A percentile compares a stretch with the other conserved stretches of the same genome.
Conservation (phyloP, 176 grass and related monocot genomes). For the Oryza nivara region DNA sequence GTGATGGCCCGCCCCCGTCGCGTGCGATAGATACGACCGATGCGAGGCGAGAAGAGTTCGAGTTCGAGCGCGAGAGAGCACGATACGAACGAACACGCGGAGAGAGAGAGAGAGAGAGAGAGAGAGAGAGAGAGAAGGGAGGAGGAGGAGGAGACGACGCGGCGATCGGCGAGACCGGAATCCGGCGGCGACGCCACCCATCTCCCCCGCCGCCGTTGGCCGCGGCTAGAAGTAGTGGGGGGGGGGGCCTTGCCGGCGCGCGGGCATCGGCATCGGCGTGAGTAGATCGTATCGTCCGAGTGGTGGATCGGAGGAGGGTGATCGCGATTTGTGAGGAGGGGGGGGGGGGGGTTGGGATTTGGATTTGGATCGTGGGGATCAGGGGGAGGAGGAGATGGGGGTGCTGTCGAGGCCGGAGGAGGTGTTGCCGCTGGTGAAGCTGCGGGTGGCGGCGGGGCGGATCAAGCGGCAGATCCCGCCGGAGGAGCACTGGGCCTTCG, state of each 20-base stretch:
- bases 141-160: background rate
- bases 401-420: constrained; percentile 70
- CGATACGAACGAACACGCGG: background rate
- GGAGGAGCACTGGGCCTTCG: constrained; percentile 93
- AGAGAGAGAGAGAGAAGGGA: background rate
- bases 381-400: constrained; percentile 35
- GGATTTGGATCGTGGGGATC: background rate
- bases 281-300: background rate
- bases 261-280: background rate
- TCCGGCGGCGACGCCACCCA: background rate
- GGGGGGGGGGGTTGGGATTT: background rate
- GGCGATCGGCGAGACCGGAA: too few species aligned
- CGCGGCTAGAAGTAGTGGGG: background rate
- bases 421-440: constrained; percentile 70
- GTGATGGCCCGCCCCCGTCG: background rate
- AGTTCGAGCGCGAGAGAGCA: background rate
- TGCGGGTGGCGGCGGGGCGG: constrained; percentile 69
- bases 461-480: constrained; percentile 91
- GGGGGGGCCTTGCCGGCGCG: too few species aligned
- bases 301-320: background rate
- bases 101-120: background rate
- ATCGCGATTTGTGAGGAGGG: background rate
- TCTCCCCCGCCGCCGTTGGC: background rate
- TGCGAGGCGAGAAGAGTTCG: background rate
- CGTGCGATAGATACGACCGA: background rate